These are phyloP conservation scores for Orbilia brochopaga DNA, from an alignment of 2,329 filamentous ascomycete species.

Conservation along the genomic window DNA sequence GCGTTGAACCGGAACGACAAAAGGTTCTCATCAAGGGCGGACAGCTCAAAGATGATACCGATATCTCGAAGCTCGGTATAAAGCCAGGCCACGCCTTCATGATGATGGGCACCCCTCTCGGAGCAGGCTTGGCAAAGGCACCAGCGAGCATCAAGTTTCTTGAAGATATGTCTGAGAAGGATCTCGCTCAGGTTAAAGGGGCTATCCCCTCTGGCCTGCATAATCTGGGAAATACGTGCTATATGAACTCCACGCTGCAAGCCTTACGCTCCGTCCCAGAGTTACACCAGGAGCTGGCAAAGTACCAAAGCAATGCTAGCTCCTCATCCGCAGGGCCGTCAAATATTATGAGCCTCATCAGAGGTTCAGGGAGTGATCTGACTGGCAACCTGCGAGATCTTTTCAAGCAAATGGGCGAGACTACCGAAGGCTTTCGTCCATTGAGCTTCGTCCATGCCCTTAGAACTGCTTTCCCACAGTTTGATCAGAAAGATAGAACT, in stretches of 20 bases:
- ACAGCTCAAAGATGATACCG: constrained; percentile 92
- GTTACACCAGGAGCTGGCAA: constrained; percentile 76
- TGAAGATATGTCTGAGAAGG: constrained; percentile 97
- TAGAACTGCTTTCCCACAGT: constrained; percentile 82
- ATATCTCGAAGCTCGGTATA: constrained; percentile 80
- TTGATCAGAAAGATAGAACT: constrained; percentile 83
- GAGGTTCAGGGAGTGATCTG: constrained; percentile 64
- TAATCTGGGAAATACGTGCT: constrained; percentile 97
- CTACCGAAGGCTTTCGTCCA: constrained; percentile 84
- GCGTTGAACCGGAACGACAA: constrained; percentile 93
- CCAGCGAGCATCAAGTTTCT: constrained; percentile 86
- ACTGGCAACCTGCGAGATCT: constrained; percentile 78
- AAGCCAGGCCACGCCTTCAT: constrained; percentile 88
- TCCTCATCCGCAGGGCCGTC: constrained; percentile 46
- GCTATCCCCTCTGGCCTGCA: constrained; percentile 85
- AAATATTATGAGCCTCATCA: constrained; percentile 53
- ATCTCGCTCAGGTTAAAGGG: constrained; percentile 79
- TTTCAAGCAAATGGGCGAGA: constrained; percentile 87
- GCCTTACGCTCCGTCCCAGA: constrained; percentile 87
- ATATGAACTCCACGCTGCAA: constrained; percentile 97
- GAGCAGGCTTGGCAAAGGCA: constrained; percentile 67
- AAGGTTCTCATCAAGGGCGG: constrained; percentile 94
- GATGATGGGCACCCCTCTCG: constrained; percentile 92
- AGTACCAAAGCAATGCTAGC: constrained; percentile 62
- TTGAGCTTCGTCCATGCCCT: constrained; percentile 81